Evolutionary conservation across 805 yeast species (phyloP).

Genomic region (Limtongozyma cylindracea): DNA sequence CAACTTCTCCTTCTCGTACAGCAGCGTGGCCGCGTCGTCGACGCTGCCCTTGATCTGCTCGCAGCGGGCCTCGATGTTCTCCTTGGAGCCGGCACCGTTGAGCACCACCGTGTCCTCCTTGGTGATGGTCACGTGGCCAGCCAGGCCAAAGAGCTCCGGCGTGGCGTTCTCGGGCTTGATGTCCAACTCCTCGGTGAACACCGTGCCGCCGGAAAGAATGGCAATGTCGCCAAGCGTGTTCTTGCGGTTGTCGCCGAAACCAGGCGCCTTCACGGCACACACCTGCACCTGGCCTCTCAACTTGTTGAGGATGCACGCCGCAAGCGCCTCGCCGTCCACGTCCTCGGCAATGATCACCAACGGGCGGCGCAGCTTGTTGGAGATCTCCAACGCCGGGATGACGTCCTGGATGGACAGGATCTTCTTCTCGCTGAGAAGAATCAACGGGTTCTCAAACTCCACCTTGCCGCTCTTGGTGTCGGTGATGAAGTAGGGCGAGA

Average conservation of each 20-base stretch:
- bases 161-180: slow-evolving; percentile 91
- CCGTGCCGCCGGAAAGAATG: slow-evolving; percentile 82
- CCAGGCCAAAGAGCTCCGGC: slow-evolving; percentile 68
- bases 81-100: slow-evolving; percentile 80
- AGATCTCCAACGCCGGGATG: slow-evolving; percentile 77
- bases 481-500: slow-evolving; percentile 90
- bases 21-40: slow-evolving; percentile 50
- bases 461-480: slow-evolving; percentile 83
- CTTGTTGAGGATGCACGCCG: slow-evolving; percentile 93
- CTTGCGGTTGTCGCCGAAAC: slow-evolving; percentile 97
- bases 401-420: slow-evolving; percentile 75
- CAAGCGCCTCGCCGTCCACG: slow-evolving; percentile 93
- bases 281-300: slow-evolving; percentile 96
- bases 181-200: slow-evolving; percentile 79
- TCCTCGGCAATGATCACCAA: slow-evolving; percentile 86
- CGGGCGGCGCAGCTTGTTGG: slow-evolving; percentile 86
- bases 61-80: slow-evolving; percentile 59
- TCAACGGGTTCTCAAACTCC: slow-evolving; percentile 81
- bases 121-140: slow-evolving; percentile 79
- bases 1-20: slow-evolving; percentile 89
- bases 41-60: slow-evolving; percentile 79
- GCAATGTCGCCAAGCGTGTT: slow-evolving; percentile 91
- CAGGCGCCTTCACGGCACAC: slow-evolving; percentile 95
- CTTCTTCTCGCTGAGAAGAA: slow-evolving; percentile 81
- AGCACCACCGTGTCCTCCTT: slow-evolving; percentile 88